Conservation (phyloP, 176 grass and related monocot species). For the Cocos nucifera region DNA sequence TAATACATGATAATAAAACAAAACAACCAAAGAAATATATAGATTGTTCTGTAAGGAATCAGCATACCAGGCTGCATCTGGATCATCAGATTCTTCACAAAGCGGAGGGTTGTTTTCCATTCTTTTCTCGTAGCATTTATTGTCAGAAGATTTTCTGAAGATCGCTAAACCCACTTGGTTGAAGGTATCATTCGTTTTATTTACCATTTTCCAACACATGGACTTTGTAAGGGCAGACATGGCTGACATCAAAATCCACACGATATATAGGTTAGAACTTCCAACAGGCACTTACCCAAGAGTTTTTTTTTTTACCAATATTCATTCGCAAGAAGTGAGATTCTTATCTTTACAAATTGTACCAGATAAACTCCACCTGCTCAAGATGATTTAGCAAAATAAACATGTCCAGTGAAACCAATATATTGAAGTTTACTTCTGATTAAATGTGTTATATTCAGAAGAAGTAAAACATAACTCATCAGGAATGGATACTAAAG, state of each 20-base stretch:
- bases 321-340: no score
- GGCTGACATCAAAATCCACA: slow-evolving; percentile 17
- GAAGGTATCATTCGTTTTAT: slow-evolving; percentile 57
- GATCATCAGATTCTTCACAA: slow-evolving; percentile 55
- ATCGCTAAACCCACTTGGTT: slow-evolving; percentile 58
- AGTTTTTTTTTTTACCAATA: no score
- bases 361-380: no score
- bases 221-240: slow-evolving; percentile 66
- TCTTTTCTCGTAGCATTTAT: slow-evolving; percentile 50
- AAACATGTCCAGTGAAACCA: no score
- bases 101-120: slow-evolving; percentile 43
- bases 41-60: slow-evolving; percentile 1
- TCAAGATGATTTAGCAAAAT: no score
- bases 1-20: slow-evolving; percentile 4
- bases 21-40: neutral
- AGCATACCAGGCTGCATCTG: slow-evolving; percentile 64
- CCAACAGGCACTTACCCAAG: no score
- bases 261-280: no score
- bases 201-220: slow-evolving; percentile 83
- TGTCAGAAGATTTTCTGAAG: slow-evolving; percentile 63
- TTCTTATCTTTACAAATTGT: no score
- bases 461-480: no score
- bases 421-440: no score
- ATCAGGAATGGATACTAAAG: no score
- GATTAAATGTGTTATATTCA: no score